phyloP scores from a whole-genome alignment of 768 basidiomycete species.

The Russula emetica region DNA sequence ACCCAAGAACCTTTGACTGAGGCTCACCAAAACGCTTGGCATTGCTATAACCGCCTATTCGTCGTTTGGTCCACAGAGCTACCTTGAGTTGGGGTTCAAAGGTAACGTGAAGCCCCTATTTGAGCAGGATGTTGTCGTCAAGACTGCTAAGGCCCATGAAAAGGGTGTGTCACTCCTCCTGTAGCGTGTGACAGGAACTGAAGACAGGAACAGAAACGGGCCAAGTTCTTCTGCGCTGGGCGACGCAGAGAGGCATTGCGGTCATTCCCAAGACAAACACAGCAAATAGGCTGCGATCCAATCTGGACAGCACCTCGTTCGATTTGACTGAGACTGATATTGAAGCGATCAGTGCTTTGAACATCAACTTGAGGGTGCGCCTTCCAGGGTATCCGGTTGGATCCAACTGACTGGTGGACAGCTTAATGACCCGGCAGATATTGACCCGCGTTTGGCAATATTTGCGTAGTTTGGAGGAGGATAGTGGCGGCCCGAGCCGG shows the following conservation, averaged over 20 bases:
- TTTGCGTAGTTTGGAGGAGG: constrained; percentile 43
- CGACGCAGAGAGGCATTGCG: constrained; percentile 44
- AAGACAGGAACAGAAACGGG: constrained; percentile 34
- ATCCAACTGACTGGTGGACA: constrained; percentile 30
- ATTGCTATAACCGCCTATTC: constrained; percentile 56
- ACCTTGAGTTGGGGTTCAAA: constrained; percentile 63
- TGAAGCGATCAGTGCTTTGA: constrained; percentile 52
- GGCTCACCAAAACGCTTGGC: constrained; percentile 41
- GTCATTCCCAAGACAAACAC: constrained; percentile 49
- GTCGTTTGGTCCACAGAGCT: constrained; percentile 51
- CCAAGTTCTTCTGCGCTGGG: constrained; percentile 49
- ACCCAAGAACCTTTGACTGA: constrained; percentile 46
- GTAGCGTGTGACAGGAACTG: background rate
- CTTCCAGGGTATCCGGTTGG: constrained; percentile 2
- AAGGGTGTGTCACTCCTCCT: constrained; percentile 46
- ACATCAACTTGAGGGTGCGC: constrained; percentile 60
- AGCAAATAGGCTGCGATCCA: constrained; percentile 39
- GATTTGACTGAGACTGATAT: constrained; percentile 58
- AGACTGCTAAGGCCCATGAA: constrained; percentile 46
- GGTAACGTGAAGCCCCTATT: constrained; percentile 47
- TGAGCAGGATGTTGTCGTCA: constrained; percentile 42
- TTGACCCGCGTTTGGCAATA: constrained; percentile 61
- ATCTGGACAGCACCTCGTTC: constrained; percentile 45
- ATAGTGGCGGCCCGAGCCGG: background rate
- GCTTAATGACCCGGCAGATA: constrained; percentile 68